A percentile compares a stretch with the other conserved stretches of the same genome.
Conservation (phyloP, 73 alveolate genomes). For the Stentor roeselii region DNA sequence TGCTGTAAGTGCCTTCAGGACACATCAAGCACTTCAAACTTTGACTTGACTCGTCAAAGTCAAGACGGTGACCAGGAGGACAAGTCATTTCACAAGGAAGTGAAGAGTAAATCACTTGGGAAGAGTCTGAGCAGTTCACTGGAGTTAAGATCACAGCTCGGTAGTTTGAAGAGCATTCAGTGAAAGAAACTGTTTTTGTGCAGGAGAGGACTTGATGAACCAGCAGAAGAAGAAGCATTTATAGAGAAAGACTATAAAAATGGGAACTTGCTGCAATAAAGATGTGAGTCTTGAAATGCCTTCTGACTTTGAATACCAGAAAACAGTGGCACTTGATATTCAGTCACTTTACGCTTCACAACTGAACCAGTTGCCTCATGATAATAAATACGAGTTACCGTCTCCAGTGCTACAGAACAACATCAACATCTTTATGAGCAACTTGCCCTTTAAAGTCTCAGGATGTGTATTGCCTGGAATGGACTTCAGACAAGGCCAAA, state of each 20-base stretch:
- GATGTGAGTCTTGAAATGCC: neutral
- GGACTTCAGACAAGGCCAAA: neutral
- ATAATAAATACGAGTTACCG: neutral
- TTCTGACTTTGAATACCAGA: neutral
- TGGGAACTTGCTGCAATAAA: neutral
- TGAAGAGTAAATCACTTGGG: neutral
- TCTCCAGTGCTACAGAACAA: neutral
- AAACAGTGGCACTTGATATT: neutral
- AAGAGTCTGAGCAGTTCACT: neutral
- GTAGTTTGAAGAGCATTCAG: neutral
- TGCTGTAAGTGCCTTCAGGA: neutral
- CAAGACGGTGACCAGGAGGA: neutral
- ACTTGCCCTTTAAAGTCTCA: neutral
- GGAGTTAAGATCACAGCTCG: neutral
- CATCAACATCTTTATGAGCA: neutral
- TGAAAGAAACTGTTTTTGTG: too few species aligned
- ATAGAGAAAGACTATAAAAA: too few species aligned
- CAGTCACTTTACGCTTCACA: neutral
- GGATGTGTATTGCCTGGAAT: constrained; percentile 1
- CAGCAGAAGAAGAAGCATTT: too few species aligned
- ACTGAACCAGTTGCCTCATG: neutral
- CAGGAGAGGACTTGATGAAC: too few species aligned
- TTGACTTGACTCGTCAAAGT: neutral
- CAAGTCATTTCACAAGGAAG: neutral
- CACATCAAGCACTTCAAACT: neutral